Conservation (phyloP, 345 rosid species). For the Citrus australasica region DNA sequence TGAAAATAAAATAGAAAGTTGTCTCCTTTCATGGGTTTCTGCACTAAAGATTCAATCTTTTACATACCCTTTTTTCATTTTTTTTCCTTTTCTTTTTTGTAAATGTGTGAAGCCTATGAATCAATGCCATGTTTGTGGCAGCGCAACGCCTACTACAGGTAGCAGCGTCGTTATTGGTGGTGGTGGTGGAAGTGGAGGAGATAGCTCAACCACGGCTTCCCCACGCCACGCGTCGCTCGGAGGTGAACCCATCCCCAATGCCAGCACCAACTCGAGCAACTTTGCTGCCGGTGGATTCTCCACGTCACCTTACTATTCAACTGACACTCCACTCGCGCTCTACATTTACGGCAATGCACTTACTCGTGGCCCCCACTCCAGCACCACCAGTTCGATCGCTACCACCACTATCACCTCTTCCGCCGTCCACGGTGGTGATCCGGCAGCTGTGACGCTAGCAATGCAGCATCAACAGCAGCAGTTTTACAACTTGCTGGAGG, state of each 20-base stretch:
- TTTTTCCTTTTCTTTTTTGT: background rate
- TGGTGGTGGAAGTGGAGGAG: conserved; percentile 14
- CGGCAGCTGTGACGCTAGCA: background rate
- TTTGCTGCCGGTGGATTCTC: background rate
- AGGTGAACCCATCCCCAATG: conserved; percentile 8
- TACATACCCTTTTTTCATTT: background rate
- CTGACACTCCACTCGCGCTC: conserved; percentile 28
- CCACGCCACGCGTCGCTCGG: conserved; percentile 14
- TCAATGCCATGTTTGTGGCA: conserved; percentile 38
- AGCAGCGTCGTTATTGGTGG: conserved; percentile 30
- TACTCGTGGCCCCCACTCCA: background rate
- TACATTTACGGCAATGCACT: conserved; percentile 19
- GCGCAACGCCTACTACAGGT: conserved; percentile 23
- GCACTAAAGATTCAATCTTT: background rate
- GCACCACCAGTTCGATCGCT: background rate
- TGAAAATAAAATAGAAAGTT: background rate
- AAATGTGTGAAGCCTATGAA: conserved; percentile 14
- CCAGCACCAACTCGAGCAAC: background rate
- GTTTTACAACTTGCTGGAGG: conserved; percentile 11
- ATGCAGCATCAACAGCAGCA: conserved; percentile 8
- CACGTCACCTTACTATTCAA: conserved; percentile 1
- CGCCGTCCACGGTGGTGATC: background rate
- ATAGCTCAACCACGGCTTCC: conserved; percentile 34
- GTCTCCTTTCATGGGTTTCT: background rate
- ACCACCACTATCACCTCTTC: background rate